A percentile compares a stretch with the other conserved stretches of the same genome.
Conservation (phyloP, 306 rosid species). For the Lupinus albus region DNA sequence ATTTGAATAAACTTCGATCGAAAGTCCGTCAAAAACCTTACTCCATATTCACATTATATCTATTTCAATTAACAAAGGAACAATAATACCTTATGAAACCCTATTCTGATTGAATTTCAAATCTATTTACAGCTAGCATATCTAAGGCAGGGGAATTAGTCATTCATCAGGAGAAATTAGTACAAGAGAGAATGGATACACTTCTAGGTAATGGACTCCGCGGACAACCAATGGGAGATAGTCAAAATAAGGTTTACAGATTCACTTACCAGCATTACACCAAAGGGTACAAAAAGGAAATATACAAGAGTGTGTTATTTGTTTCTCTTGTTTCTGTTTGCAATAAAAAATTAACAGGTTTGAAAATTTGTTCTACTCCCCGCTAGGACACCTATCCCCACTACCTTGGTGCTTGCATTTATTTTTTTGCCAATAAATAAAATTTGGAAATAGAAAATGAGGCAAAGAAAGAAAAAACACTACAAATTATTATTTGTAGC, state of each 20-base stretch:
- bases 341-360: not conserved
- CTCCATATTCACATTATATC: not conserved
- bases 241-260: not conserved
- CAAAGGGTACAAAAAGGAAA: not conserved
- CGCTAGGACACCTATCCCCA: slow-evolving; percentile 4
- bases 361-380: slow-evolving; percentile 23
- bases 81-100: slow-evolving; percentile 13
- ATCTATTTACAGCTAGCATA: no score
- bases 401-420: slow-evolving; percentile 6
- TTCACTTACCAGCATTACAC: slow-evolving; percentile 8
- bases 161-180: no score
- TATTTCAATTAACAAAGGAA: slow-evolving; percentile 20
- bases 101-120: not conserved
- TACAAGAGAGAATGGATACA: no score
- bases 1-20: not conserved
- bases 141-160: no score
- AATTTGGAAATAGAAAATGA: not conserved
- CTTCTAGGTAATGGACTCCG: no score
- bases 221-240: no score
- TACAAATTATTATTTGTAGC: not conserved
- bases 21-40: slow-evolving; percentile 17
- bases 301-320: not conserved
- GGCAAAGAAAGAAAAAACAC: not conserved
- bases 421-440: not conserved
- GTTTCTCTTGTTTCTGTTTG: not conserved